Evolutionary conservation across 2,329 filamentous ascomycete species (phyloP).

Genomic region (Pyricularia pennisetigena): DNA sequence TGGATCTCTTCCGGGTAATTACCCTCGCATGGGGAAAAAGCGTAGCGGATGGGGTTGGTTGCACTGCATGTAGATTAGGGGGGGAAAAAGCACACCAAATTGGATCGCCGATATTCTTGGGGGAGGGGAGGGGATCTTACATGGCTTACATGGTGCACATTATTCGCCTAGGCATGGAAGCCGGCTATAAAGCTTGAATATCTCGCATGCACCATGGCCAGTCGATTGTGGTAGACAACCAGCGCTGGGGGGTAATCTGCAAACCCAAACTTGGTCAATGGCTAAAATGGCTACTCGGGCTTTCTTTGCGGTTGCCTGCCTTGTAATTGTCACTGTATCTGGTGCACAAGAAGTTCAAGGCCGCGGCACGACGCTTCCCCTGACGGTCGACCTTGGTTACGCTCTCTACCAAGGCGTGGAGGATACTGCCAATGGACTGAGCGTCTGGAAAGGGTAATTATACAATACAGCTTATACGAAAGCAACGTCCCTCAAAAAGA

Average conservation of each 20-base stretch:
- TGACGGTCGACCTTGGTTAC: slow-evolving; percentile 12
- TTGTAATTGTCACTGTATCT: not conserved
- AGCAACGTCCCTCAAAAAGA: not conserved
- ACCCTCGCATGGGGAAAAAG: not conserved
- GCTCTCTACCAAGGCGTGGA: slow-evolving; percentile 11
- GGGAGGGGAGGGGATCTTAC: too few species aligned
- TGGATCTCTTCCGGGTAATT: not conserved
- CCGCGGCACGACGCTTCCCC: not conserved
- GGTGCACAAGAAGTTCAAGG: not conserved
- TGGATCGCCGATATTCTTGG: too few species aligned
- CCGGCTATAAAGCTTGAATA: too few species aligned
- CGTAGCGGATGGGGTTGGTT: too few species aligned
- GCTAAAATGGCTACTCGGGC: not conserved
- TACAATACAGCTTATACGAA: not conserved
- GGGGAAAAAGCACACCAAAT: too few species aligned
- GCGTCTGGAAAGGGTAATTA: slow-evolving; percentile 9
- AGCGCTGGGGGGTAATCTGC: not conserved
- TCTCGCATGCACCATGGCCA: too few species aligned
- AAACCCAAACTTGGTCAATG: not conserved
- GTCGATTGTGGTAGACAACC: too few species aligned
- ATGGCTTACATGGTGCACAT: too few species aligned
- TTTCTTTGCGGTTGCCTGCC: not conserved
- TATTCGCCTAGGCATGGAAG: too few species aligned
- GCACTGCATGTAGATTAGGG: too few species aligned
- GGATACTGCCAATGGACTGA: slow-evolving; percentile 7